Conservation (phyloP, 805 yeast genomes). For the Cyberlindnera galapagoensis region DNA sequence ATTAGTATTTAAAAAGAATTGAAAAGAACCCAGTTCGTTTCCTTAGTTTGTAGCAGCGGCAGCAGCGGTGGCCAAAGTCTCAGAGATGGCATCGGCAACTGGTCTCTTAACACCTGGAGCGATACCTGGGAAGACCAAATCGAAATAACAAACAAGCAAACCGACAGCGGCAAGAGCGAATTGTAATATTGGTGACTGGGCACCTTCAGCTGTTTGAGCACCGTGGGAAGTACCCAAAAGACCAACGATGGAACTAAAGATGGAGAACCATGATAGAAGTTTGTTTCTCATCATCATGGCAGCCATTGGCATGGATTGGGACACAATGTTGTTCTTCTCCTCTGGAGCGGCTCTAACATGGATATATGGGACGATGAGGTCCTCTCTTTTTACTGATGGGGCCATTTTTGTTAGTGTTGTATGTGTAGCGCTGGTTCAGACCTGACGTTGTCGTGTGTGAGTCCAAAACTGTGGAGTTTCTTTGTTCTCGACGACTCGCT, state of each 20-base stretch:
- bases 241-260: slow-evolving; percentile 38
- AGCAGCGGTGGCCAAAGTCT: slow-evolving; percentile 12
- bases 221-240: slow-evolving; percentile 22
- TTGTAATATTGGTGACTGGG: slow-evolving; percentile 32
- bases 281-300: slow-evolving; percentile 57
- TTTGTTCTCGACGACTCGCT: no score
- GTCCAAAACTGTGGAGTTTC: no score
- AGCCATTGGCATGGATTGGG: slow-evolving; percentile 60
- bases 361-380: slow-evolving; percentile 33
- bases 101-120: slow-evolving; percentile 20
- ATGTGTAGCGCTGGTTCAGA: no score
- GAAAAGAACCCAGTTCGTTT: not conserved
- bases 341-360: slow-evolving; percentile 44
- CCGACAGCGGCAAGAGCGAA: slow-evolving; percentile 36
- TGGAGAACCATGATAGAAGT: slow-evolving; percentile 47
- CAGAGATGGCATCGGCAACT: slow-evolving; percentile 20
- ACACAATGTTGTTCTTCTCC: slow-evolving; percentile 36
- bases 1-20: not conserved
- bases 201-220: slow-evolving; percentile 24
- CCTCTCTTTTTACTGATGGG: slow-evolving; percentile 29
- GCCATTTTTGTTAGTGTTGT: slow-evolving; percentile 22
- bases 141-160: slow-evolving; percentile 41
- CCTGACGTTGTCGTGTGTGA: no score
- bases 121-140: slow-evolving; percentile 27
- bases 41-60: slow-evolving; percentile 6